phyloP scores from a whole-genome alignment of 2,329 filamentous ascomycete genomes.

The Apiospora arundinis region DNA sequence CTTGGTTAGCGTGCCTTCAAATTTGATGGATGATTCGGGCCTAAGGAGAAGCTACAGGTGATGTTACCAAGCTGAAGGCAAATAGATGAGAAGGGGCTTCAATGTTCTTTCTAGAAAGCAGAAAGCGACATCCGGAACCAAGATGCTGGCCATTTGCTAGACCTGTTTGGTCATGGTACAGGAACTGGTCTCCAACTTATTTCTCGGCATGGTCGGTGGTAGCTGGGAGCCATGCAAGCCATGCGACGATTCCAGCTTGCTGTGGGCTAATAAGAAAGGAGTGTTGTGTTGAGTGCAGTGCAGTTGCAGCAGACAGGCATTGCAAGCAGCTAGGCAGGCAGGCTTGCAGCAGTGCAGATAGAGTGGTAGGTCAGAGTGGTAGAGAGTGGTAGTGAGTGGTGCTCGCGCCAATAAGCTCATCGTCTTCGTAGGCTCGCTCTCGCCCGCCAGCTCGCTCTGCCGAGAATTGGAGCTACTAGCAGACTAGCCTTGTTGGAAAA shows the following conservation, averaged over 20 bases:
- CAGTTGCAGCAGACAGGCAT: too few relatives aligned
- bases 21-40: not conserved
- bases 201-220: slow-evolving; percentile 6
- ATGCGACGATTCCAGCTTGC: not conserved
- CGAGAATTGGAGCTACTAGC: slow-evolving; percentile 7
- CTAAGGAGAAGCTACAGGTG: not conserved
- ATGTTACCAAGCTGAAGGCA: not conserved
- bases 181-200: not conserved
- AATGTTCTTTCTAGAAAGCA: not conserved
- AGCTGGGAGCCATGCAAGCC: not conserved
- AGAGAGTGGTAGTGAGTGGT: not conserved
- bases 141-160: not conserved
- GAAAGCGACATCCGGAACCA: slow-evolving; percentile 7
- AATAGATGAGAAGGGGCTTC: not conserved
- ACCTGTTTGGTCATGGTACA: not conserved
- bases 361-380: too few relatives aligned
- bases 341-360: too few relatives aligned
- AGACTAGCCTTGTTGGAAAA: slow-evolving; percentile 11
- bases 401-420: not conserved
- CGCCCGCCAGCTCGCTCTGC: slow-evolving; percentile 9
- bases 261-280: slow-evolving; percentile 6
- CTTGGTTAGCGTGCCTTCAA: too few relatives aligned
- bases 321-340: too few relatives aligned
- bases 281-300: not conserved
- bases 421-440: not conserved